Conservation (phyloP, 441 rosid species). For the Populus hybrid region DNA sequence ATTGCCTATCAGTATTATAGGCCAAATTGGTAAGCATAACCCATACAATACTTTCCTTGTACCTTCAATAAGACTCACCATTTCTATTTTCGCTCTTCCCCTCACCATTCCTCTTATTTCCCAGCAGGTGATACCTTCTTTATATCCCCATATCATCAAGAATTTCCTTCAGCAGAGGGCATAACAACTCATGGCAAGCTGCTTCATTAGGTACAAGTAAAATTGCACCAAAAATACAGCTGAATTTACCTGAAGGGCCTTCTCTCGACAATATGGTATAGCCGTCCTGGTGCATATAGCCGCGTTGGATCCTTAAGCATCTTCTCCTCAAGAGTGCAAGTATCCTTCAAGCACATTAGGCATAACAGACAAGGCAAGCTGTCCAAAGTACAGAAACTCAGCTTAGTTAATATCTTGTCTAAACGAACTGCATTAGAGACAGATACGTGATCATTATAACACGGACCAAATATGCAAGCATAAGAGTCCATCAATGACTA, state of each 20-base stretch:
- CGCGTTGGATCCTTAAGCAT: slow-evolving; percentile 81
- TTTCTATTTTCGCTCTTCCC: not conserved
- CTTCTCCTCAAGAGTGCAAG: slow-evolving; percentile 76
- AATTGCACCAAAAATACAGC: not conserved
- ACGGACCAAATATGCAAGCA: not conserved
- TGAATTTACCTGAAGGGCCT: slow-evolving; percentile 61
- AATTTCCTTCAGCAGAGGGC: not conserved
- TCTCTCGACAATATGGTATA: slow-evolving; percentile 87
- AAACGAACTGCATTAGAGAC: not conserved
- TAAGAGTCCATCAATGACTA: not conserved
- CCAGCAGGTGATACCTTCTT: not conserved
- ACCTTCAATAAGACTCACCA: not conserved
- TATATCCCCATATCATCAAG: not conserved
- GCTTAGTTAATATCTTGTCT: not conserved
- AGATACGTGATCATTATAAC: not conserved
- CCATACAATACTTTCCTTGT: not conserved
- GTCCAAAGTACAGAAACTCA: slow-evolving; percentile 22
- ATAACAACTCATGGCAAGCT: not conserved
- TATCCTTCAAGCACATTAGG: slow-evolving; percentile 80
- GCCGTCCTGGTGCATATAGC: slow-evolving; percentile 86
- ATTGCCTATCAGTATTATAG: too few species aligned
- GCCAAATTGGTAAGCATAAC: not conserved
- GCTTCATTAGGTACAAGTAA: not conserved
- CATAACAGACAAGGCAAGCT: slow-evolving; percentile 92
- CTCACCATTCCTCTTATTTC: not conserved